Evolutionary conservation across 768 basidiomycete species (phyloP).

Genomic region (Psilocybe subaeruginosa): DNA sequence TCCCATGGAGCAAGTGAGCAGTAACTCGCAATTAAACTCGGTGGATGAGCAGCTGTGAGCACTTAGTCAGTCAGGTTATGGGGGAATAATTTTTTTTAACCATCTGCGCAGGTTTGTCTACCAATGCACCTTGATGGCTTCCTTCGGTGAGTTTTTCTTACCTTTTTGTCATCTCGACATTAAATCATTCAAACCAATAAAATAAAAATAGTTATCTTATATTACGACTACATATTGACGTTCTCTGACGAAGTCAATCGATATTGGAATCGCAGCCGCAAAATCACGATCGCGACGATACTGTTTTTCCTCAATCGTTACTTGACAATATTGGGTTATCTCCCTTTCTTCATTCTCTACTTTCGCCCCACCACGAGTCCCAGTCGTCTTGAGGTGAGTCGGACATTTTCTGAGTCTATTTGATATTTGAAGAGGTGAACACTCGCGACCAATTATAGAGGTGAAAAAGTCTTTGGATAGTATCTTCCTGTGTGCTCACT

Average conservation of each 20-base stretch:
- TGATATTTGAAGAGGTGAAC: no score
- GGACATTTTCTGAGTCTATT: no score
- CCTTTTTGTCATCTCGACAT: neutral
- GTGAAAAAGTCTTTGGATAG: no score
- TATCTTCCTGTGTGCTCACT: no score
- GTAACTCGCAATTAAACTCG: no score
- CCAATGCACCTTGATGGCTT: constrained; percentile 1
- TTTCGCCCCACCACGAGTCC: neutral
- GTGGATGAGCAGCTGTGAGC: constrained; percentile 2
- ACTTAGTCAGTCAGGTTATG: neutral
- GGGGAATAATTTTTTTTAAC: neutral
- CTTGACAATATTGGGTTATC: neutral
- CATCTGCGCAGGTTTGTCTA: neutral
- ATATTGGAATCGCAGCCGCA: neutral
- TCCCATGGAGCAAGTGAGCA: constrained; percentile 3
- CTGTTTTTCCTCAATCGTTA: constrained; percentile 8
- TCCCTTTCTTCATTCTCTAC: constrained; percentile 1
- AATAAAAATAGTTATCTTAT: constrained; percentile 5
- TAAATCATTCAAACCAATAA: neutral
- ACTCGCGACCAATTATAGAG: no score
- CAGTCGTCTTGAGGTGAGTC: neutral
- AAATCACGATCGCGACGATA: neutral
- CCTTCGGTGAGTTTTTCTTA: neutral
- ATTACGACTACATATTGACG: constrained; percentile 8
- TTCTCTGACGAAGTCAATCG: constrained; percentile 3